Percentiles rank a stretch among this genome's conserved stretches.
Evolutionary conservation across 2,329 filamentous ascomycete species (phyloP).

Genomic region (Drechslera avenae): DNA sequence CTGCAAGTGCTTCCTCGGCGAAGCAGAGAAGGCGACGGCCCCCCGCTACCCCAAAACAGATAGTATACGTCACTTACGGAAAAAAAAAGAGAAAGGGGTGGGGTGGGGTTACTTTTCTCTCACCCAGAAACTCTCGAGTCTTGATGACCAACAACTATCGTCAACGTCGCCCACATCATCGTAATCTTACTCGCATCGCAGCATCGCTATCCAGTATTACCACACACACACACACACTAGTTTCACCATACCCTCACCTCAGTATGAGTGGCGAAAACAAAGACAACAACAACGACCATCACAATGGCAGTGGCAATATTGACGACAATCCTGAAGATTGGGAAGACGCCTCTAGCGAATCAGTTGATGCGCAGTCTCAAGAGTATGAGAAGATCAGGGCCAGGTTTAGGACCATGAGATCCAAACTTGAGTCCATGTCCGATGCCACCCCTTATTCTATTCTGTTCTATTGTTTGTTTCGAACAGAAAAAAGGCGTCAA

Average conservation of each 20-base stretch:
- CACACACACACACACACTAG: too few relatives aligned
- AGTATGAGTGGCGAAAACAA: constrained; percentile 4
- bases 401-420: not conserved
- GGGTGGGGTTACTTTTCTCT: too few relatives aligned
- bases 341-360: not conserved
- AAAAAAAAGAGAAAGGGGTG: too few relatives aligned
- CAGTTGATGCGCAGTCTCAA: not conserved
- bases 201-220: not conserved
- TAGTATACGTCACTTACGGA: not conserved
- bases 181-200: too few relatives aligned
- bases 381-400: not conserved
- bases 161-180: not conserved
- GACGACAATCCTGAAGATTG: not conserved
- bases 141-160: not conserved
- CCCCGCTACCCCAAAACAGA: too few relatives aligned
- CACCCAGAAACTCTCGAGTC: not conserved
- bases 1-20: not conserved
- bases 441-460: too few relatives aligned
- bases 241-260: too few relatives aligned
- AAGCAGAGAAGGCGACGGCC: not conserved
- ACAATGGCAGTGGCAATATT: too few relatives aligned
- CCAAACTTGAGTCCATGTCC: too few relatives aligned
- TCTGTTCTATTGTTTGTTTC: too few relatives aligned
- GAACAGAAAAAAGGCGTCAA: too few relatives aligned
- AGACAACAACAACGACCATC: not conserved